Evolutionary conservation across 495 filamentous ascomycete species (phyloP).

Genomic region (Hypoxylon lienhwacheense): DNA sequence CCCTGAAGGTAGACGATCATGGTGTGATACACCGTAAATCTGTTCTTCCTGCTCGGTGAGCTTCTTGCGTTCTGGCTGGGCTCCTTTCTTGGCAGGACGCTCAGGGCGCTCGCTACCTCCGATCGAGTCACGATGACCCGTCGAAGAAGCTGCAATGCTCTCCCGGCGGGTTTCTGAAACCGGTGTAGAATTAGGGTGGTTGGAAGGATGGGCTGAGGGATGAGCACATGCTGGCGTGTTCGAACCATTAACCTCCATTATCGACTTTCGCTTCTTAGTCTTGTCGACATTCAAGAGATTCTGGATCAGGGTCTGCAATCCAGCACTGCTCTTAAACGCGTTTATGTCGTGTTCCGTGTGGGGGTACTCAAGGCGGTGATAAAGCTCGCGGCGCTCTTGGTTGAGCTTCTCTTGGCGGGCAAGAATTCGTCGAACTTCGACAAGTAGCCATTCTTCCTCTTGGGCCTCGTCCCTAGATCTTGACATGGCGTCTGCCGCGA

Average conservation of each 20-base stretch:
- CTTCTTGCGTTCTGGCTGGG: slow-evolving; percentile 60
- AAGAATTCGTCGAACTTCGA: slow-evolving; percentile 88
- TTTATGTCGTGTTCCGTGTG: slow-evolving; percentile 66
- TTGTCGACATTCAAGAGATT: slow-evolving; percentile 79
- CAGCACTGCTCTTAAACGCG: slow-evolving; percentile 76
- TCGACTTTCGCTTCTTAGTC: slow-evolving; percentile 71
- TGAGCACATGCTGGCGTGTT: slow-evolving; percentile 49
- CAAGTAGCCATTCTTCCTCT: slow-evolving; percentile 85
- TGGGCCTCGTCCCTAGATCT: slow-evolving; percentile 83
- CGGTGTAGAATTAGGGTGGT: slow-evolving; percentile 41
- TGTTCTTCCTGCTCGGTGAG: slow-evolving; percentile 74
- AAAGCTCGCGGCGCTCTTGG: slow-evolving; percentile 87
- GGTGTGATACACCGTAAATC: slow-evolving; percentile 79
- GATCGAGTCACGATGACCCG: slow-evolving; percentile 53
- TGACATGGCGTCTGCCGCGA: slow-evolving; percentile 74
- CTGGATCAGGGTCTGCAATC: slow-evolving; percentile 75
- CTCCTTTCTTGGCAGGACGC: slow-evolving; percentile 57
- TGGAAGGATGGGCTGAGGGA: slow-evolving; percentile 36
- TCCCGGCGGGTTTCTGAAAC: slow-evolving; percentile 51
- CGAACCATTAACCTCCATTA: slow-evolving; percentile 61
- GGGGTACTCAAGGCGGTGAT: slow-evolving; percentile 79
- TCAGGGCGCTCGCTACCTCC: slow-evolving; percentile 44
- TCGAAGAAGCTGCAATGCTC: slow-evolving; percentile 48
- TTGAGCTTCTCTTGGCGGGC: slow-evolving; percentile 77
- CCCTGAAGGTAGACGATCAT: slow-evolving; percentile 79